These are phyloP conservation scores for Chrysosporium queenslandicum DNA, from an alignment of 2,329 filamentous ascomycete genomes.

Conservation along the genomic window DNA sequence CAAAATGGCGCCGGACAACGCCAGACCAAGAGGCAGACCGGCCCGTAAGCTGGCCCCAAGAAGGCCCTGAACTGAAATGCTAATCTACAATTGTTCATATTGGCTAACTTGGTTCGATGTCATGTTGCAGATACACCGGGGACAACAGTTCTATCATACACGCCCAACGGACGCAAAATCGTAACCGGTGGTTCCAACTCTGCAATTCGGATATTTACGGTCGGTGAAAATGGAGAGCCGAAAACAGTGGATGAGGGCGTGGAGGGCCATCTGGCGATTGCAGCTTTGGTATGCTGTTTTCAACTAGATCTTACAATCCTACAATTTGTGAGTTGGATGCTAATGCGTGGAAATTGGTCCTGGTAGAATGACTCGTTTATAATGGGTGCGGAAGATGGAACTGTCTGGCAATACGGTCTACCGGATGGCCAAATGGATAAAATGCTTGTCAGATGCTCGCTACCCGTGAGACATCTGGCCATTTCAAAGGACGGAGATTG, in stretches of 20 bases:
- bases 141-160: slow-evolving; percentile 78
- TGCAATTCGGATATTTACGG: slow-evolving; percentile 83
- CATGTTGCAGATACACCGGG: slow-evolving; percentile 61
- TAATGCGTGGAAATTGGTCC: not conserved
- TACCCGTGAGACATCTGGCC: slow-evolving; percentile 77
- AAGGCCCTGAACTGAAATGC: too few relatives aligned
- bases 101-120: not conserved
- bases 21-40: slow-evolving; percentile 33
- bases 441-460: slow-evolving; percentile 70
- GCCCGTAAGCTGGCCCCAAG: slow-evolving; percentile 38
- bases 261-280: slow-evolving; percentile 73
- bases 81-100: not conserved
- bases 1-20: slow-evolving; percentile 30
- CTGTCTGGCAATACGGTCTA: slow-evolving; percentile 88
- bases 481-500: slow-evolving; percentile 72
- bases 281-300: slow-evolving; percentile 47
- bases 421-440: slow-evolving; percentile 59
- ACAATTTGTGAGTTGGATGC: not conserved
- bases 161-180: slow-evolving; percentile 72
- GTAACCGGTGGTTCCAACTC: slow-evolving; percentile 92
- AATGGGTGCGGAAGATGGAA: slow-evolving; percentile 85
- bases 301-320: too few relatives aligned
- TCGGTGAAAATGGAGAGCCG: slow-evolving; percentile 84
- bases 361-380: slow-evolving; percentile 68
- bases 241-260: slow-evolving; percentile 83